phyloP scores from a whole-genome alignment of 139 green algal genomes.

The Coelastrella sp. region DNA sequence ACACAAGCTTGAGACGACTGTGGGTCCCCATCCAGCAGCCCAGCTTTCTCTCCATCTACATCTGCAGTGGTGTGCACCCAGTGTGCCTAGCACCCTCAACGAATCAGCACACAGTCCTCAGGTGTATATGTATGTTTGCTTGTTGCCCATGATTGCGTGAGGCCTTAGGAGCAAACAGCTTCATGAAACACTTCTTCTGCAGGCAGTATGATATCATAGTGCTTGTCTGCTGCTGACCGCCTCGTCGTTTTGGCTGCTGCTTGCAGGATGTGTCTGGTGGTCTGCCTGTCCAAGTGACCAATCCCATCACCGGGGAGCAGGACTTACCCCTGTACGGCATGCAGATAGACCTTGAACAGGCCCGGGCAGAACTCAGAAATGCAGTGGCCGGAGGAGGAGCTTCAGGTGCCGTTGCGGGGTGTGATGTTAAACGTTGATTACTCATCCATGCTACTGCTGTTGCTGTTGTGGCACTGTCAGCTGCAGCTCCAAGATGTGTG shows the following conservation, averaged over 20 bases:
- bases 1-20: too few species aligned
- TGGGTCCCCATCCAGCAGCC: too few species aligned
- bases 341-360: constrained; percentile 86
- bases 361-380: constrained; percentile 74
- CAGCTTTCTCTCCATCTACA: too few species aligned
- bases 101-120: too few species aligned
- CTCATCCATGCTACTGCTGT: not conserved
- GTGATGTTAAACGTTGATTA: not conserved
- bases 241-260: not conserved
- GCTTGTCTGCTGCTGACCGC: not conserved
- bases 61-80: too few species aligned
- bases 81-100: too few species aligned
- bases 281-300: constrained; percentile 79
- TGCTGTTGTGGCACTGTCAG: not conserved
- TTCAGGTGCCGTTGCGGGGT: not conserved
- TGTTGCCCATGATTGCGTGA: too few species aligned
- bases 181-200: too few species aligned
- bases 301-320: constrained; percentile 70
- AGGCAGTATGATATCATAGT: not conserved
- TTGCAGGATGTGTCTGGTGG: constrained; percentile 91
- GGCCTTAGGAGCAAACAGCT: too few species aligned
- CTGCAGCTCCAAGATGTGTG: not conserved
- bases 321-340: constrained; percentile 90
- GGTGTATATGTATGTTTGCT: too few species aligned
- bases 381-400: constrained; percentile 49